Percentiles rank a stretch among this genome's conserved stretches.
Conservation (phyloP, 2,329 filamentous ascomycete species). For the Cladosporium sp. region DNA sequence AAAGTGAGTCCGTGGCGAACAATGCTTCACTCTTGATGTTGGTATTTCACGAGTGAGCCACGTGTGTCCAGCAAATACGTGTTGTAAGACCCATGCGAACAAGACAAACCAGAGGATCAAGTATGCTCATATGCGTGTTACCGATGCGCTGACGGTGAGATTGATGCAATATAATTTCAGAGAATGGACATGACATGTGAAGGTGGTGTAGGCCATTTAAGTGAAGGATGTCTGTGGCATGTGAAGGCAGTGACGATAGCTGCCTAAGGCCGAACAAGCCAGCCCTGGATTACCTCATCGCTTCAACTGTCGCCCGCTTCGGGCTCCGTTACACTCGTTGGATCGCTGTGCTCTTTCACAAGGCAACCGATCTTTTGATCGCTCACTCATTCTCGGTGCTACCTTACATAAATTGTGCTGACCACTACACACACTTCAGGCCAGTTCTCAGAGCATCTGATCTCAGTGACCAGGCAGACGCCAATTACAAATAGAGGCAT, state of each 20-base stretch:
- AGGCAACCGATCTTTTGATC: neutral
- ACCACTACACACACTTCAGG: neutral
- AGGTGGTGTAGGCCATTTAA: neutral
- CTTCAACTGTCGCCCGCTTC: neutral
- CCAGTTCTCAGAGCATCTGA: neutral
- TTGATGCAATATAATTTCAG: too few relatives aligned
- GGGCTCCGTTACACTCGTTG: neutral
- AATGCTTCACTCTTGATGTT: neutral
- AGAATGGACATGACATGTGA: neutral
- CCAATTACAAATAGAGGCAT: neutral
- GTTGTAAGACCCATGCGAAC: neutral
- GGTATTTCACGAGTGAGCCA: neutral
- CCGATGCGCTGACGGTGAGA: too few relatives aligned
- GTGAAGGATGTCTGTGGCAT: neutral
- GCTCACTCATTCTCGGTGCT: neutral
- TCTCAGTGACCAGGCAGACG: neutral
- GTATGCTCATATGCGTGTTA: too few relatives aligned
- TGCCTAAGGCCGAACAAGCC: neutral
- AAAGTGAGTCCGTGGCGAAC: neutral
- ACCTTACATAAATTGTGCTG: neutral
- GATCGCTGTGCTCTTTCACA: neutral
- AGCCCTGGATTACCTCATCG: conserved; percentile 13
- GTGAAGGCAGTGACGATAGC: conserved; percentile 1
- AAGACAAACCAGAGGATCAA: too few relatives aligned
- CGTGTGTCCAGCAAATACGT: too few relatives aligned